These are phyloP conservation scores for Discostella stelligera DNA, from an alignment of 352 stramenopile genomes.

Conservation along the genomic window DNA sequence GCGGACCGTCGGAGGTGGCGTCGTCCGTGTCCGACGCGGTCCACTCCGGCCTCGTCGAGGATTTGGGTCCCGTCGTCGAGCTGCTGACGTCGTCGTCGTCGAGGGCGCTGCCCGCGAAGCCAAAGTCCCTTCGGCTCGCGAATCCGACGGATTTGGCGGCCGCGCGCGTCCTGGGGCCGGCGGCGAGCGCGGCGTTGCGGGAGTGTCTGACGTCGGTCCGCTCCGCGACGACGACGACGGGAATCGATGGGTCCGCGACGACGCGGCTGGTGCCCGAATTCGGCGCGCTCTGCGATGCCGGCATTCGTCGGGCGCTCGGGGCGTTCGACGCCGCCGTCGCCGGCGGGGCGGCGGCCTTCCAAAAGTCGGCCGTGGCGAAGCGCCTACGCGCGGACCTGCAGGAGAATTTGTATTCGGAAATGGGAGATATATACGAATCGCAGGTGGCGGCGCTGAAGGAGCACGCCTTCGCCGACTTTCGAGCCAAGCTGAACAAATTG, in stretches of 20 bases:
- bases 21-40: slow-evolving; percentile 24
- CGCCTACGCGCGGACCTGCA: slow-evolving; percentile 56
- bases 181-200: slow-evolving; percentile 45
- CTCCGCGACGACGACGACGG: background rate
- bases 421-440: slow-evolving; percentile 54
- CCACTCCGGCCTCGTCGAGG: slow-evolving; percentile 38
- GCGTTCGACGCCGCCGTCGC: slow-evolving; percentile 19
- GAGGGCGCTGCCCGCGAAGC: slow-evolving; percentile 36
- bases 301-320: slow-evolving; percentile 50
- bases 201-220: slow-evolving; percentile 49
- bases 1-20: slow-evolving; percentile 56
- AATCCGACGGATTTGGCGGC: slow-evolving; percentile 64
- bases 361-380: slow-evolving; percentile 52
- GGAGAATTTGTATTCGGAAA: slow-evolving; percentile 61
- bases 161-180: slow-evolving; percentile 53
- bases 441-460: slow-evolving; percentile 58
- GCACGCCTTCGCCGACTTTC: slow-evolving; percentile 60
- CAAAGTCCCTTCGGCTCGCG: slow-evolving; percentile 27
- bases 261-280: slow-evolving; percentile 62
- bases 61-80: slow-evolving; percentile 44
- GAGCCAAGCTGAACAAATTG: slow-evolving; percentile 61
- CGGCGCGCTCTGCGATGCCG: slow-evolving; percentile 59
- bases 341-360: slow-evolving; percentile 32
- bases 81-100: background rate
- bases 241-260: slow-evolving; percentile 5